Conservation (phyloP, 352 stramenopile species). For the Phytophthora fragariae region DNA sequence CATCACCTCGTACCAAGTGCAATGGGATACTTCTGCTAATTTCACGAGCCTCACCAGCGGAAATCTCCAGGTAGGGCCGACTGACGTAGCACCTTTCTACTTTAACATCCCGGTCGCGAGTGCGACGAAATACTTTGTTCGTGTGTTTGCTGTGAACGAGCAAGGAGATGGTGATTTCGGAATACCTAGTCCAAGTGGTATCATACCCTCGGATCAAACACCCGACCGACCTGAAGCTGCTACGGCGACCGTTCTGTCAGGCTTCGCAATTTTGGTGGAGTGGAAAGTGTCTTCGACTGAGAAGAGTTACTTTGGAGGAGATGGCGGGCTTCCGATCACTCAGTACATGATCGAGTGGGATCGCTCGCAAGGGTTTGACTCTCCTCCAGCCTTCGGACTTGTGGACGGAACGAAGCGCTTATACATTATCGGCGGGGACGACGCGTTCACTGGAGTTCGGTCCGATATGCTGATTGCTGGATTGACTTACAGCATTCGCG, state of each 20-base stretch:
- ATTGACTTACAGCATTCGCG: constrained; percentile 76
- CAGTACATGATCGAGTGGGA: constrained; percentile 98
- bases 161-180: constrained; percentile 71
- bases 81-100: constrained; percentile 75
- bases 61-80: constrained; percentile 34
- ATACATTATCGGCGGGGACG: constrained; percentile 93
- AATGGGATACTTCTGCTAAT: constrained; percentile 88
- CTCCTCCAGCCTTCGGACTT: constrained; percentile 77
- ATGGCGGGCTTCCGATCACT: constrained; percentile 93
- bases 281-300: constrained; percentile 89
- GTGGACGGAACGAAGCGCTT: constrained; percentile 51
- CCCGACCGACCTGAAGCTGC: constrained; percentile 77
- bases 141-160: constrained; percentile 93
- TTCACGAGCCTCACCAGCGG: neutral
- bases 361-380: constrained; percentile 87
- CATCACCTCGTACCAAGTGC: constrained; percentile 90
- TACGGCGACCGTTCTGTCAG: constrained; percentile 80
- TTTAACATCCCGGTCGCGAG: constrained; percentile 90
- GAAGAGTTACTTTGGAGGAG: constrained; percentile 89
- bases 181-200: constrained; percentile 53
- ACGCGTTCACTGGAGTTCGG: constrained; percentile 93
- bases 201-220: constrained; percentile 65
- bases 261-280: constrained; percentile 90
- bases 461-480: constrained; percentile 82
- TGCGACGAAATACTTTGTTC: constrained; percentile 84